These are phyloP conservation scores for Huntiella decipiens DNA, from an alignment of 2,329 filamentous ascomycete genomes.

Conservation along the genomic window DNA sequence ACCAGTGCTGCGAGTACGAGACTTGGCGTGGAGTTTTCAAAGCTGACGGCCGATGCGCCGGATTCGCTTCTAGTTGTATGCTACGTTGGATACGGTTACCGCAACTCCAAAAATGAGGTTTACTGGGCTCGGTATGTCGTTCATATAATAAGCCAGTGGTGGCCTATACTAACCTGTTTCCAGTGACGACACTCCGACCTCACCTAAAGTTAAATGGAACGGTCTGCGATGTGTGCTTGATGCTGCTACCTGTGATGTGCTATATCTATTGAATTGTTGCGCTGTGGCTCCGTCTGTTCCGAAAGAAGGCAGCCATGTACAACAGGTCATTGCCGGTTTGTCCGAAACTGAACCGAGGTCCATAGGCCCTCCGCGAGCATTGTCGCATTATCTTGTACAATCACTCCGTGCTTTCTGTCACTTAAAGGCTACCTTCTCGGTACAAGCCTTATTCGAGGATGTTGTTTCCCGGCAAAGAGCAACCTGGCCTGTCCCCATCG, in stretches of 20 bases:
- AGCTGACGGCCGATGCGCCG: constrained; percentile 38
- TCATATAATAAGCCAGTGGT: not conserved
- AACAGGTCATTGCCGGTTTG: constrained; percentile 44
- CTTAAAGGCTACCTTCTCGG: constrained; percentile 30
- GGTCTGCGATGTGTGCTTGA: constrained; percentile 43
- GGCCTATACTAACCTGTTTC: constrained; percentile 9
- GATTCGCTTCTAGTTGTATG: constrained; percentile 46
- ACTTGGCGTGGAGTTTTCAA: constrained; percentile 39
- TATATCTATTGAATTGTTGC: constrained; percentile 44
- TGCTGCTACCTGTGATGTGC: constrained; percentile 42
- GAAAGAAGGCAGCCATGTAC: constrained; percentile 32
- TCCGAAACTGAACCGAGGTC: constrained; percentile 27
- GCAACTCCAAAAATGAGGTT: constrained; percentile 38
- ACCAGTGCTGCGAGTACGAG: constrained; percentile 40
- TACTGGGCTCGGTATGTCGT: constrained; percentile 45
- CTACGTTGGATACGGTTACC: constrained; percentile 42
- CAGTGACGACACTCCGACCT: constrained; percentile 38
- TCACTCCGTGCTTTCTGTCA: constrained; percentile 34
- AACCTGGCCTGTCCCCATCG: constrained; percentile 27
- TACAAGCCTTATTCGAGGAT: constrained; percentile 38
- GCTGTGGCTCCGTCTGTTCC: constrained; percentile 30
- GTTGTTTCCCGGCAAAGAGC: constrained; percentile 26
- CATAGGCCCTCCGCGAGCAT: constrained; percentile 26
- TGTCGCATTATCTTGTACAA: constrained; percentile 37
- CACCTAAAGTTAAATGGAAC: constrained; percentile 44